phyloP scores from a whole-genome alignment of 805 yeast species.

The Wickerhamomyces canadensis region DNA sequence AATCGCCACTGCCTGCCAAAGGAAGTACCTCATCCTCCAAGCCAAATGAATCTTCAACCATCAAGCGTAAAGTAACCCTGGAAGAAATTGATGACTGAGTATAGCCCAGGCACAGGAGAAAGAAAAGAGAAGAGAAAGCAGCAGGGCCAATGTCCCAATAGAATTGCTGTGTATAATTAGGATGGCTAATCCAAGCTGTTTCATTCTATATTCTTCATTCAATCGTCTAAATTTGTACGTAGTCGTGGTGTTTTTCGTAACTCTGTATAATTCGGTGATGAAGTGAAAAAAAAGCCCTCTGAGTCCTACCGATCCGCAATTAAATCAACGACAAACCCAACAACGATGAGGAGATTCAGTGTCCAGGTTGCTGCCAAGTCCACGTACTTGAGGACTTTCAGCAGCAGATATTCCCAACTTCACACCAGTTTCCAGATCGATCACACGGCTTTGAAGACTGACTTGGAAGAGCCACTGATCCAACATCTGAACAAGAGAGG shows the following conservation, averaged over 20 bases:
- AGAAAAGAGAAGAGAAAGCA: not conserved
- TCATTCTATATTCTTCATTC: too few species aligned
- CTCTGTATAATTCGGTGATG: too few species aligned
- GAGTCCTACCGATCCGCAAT: too few species aligned
- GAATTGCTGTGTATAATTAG: too few species aligned
- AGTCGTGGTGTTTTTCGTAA: too few species aligned
- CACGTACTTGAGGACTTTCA: too few species aligned
- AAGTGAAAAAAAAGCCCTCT: too few species aligned
- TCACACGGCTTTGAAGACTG: slow-evolving; percentile 19
- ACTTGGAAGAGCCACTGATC: slow-evolving; percentile 34
- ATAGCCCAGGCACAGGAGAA: not conserved
- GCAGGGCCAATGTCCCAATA: not conserved
- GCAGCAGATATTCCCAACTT: slow-evolving; percentile 3
- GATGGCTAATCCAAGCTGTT: too few species aligned
- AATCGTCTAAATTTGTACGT: too few species aligned
- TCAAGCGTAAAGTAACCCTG: slow-evolving; percentile 23
- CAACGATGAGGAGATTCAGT: not conserved
- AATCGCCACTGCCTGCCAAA: slow-evolving; percentile 1
- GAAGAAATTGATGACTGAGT: slow-evolving; percentile 26
- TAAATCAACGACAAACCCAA: too few species aligned
- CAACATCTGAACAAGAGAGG: slow-evolving; percentile 40
- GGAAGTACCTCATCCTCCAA: slow-evolving; percentile 1
- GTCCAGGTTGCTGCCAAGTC: not conserved
- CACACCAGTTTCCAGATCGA: slow-evolving; percentile 14
- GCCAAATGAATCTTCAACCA: slow-evolving; percentile 2